Base-by-base conservation (phyloP, 1,284 basidiomycete genomes). In the Vanrija sp. region DNA sequence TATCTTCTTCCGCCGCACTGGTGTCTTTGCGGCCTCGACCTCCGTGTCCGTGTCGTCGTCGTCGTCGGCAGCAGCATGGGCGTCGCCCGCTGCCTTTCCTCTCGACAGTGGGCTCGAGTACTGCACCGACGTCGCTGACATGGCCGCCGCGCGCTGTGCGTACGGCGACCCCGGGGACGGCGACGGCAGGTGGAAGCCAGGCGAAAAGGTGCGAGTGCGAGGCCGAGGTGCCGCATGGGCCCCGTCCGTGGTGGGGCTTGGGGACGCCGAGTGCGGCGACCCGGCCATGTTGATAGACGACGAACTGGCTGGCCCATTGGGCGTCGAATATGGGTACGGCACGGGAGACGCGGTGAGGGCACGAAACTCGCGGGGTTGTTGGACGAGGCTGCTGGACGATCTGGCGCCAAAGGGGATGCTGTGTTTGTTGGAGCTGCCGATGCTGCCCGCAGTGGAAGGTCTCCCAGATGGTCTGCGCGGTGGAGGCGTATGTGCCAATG, bases 101-200 rank as follows among this genome's bases (percentile, higher is more conserved):
- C 38, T 39, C 38, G 47, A 38, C n/a, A 49, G 21, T 16, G 47
- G 47, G 19, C 47, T 49, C 23, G 47, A 39, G 16, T 39, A 49
- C 25, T 6, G 47, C 38, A 39, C 29, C 18, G 23, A 43, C 40
- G n/a, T 49, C 58, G 46, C 26, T 16, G 40, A n/a, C 40, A 42
- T 42, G 40, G 40, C 40, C 4, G 34, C 34, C 4, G 34, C 34
- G 34, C 34, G 34, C 12, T 51, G 19, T 16, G 39, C 48, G 38
- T 74, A 74, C 10, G 72, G 71, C 14, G 72, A 74, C 1, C 64
- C 62, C 14, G 67, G 64, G 2, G 67, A 62, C 12, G 70, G 68
- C 1, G 69, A 71, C 1, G 72, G 72, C 6, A 74, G 50, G 47
- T 74, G 72, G 47, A 71, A 74, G 2, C 72, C 72, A 9, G 63